These are phyloP conservation scores for Bruguiera sexangula DNA, from an alignment of 345 rosid species.

Conservation along the genomic window DNA sequence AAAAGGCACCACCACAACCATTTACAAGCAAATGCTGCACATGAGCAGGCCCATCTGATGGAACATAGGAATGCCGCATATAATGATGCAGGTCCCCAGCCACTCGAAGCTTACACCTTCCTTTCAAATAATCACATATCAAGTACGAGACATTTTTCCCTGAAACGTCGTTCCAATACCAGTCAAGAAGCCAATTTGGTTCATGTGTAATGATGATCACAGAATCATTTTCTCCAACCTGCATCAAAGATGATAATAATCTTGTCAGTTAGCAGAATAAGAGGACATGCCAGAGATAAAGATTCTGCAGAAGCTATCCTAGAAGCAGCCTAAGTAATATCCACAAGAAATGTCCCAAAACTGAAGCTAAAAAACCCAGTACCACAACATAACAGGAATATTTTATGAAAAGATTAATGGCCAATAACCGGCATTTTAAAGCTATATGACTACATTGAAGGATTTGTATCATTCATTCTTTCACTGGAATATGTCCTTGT, in stretches of 20 bases:
- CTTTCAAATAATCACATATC: constrained; percentile 71
- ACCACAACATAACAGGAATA: not conserved
- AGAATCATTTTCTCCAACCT: constrained; percentile 73
- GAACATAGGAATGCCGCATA: constrained; percentile 87
- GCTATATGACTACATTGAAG: not conserved
- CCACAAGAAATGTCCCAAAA: not conserved
- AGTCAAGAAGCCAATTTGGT: constrained; percentile 98
- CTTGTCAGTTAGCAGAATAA: not conserved
- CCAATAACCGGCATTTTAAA: not conserved
- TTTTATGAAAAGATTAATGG: not conserved
- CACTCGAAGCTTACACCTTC: constrained; percentile 89
- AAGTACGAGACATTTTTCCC: constrained; percentile 83
- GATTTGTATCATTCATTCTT: not conserved
- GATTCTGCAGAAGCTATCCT: not conserved
- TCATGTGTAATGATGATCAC: constrained; percentile 91
- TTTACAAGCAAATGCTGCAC: constrained; percentile 93
- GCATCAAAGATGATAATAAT: constrained; percentile 14
- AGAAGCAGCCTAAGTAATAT: not conserved
- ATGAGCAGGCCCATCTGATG: constrained; percentile 65
- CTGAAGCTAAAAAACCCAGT: not conserved
- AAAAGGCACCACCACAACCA: constrained; percentile 97
- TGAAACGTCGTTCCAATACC: constrained; percentile 74
- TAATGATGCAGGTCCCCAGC: constrained; percentile 99
- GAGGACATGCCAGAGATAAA: not conserved
- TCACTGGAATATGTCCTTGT: not conserved